Base-by-base conservation (phyloP, 2,329 filamentous ascomycete species). In the Aspergillus sp. region DNA sequence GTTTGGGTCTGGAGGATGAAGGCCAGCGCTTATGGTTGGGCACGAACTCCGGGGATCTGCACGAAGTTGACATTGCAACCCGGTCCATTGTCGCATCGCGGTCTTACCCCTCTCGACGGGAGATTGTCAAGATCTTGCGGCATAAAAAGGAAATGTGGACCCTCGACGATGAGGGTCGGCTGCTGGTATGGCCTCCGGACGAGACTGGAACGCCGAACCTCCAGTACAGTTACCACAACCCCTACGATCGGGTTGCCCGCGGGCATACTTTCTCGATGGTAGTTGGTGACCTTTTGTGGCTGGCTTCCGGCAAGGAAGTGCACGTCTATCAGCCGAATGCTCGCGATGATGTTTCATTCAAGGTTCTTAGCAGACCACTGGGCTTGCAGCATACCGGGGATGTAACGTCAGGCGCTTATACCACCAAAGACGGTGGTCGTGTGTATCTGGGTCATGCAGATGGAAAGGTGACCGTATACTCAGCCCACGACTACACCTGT, bases 391-490 rank as follows among this genome's bases (percentile, higher is more conserved):
- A 88, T 58, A 88, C 90, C 8, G 93, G 93, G 13, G 94, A 98
- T 63, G 87, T 99, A 13, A 96, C 91, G 1, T 91, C 91, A 0
- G 94, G 92, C 5, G 86, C 93, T 2, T 83, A 88, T 56, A 82
- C 96, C 32, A 88, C 86, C 54, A 88, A 88, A 23, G 86, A 93
- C 49, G 88, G 89, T 0, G 90, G 90, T 58, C 88, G 89, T 63
- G 88, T 96, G 1, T 96, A 92, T 74, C 89, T 99, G 66, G 95
- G 95, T 1, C 95, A 99, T 73, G 87, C 86, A 11, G 95, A 99
- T 74, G 95, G 95, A 51, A 97, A 97, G 74, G 87, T 99, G 58
- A 95, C 91, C 61, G 88, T 98, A n/a, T 98, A 96, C 76, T 94
- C 91, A 2, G 86, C 86, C 23, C 84, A 82, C 23, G 88, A 93